Evolutionary conservation across 2,329 filamentous ascomycete genomes (phyloP), one percentile per base, ranked within the genome.

Genomic region (Fusarium tuaranense): DNA sequence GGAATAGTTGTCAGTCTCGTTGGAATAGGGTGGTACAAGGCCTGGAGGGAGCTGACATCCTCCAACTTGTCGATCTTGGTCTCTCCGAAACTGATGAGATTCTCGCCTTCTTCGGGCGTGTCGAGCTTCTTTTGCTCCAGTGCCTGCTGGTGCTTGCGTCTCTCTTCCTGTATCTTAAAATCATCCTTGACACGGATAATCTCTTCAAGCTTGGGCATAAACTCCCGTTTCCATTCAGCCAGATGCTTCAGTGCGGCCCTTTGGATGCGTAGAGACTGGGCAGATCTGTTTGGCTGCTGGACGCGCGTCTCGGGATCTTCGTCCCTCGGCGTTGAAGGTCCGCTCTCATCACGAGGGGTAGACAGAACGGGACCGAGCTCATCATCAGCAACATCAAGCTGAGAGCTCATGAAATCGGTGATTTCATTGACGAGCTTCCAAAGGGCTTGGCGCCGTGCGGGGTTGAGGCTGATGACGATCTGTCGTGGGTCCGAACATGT

Each of bases 151-250:
- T 87, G 86, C 76, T 83, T 84, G 62, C 83, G 83, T 25, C 88
- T 84, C 73, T 87, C 86, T 16, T 83, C 85, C 51, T 84, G 76
- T 59, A 88, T 86, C 78, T 86, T 86, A 69, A 81, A 81, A 38
- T 85, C 85, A 65, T 89, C 87, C 13, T 86, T 82, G 4, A 86
- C 83, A 14, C 88, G 85, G 14, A 92, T 83, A 5, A 95, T 89
- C 75, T 96, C 92, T 58, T 91, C 91, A 1, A 97, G 86, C 53
- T 92, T 89, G 20, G 87, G 84, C n/a, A 95, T 86, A 2, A 96
- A 91, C 36, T 90, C 88, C 30, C 90, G 88, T 68, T 91, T 87
- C 95, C 95, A 98, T n/a, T 91, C 89, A 72, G 95, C 91, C 78
- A 95, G 94, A 78, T 94, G 90, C 51, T 87, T 84, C 14, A 97